Evolutionary conservation across 495 filamentous ascomycete species (phyloP).

Genomic region (Physcia stellaris): DNA sequence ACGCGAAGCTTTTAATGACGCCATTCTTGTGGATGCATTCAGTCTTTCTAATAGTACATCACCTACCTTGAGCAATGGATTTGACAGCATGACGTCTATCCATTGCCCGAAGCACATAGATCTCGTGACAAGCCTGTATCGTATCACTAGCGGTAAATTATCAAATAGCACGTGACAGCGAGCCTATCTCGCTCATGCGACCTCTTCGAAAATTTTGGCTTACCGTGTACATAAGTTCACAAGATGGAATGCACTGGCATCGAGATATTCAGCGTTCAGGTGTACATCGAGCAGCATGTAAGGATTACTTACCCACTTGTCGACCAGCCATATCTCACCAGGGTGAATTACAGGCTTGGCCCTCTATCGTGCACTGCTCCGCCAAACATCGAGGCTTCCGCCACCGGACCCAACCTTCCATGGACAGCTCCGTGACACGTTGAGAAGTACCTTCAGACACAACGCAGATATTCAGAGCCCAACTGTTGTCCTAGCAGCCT

Average conservation of each 20-base stretch:
- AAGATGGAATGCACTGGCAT: slow-evolving; percentile 32
- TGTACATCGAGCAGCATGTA: slow-evolving; percentile 53
- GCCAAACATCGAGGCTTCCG: slow-evolving; percentile 39
- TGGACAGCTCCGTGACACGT: slow-evolving; percentile 29
- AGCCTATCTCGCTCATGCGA: too few relatives aligned
- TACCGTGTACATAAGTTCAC: too few relatives aligned
- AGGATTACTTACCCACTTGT: slow-evolving; percentile 9
- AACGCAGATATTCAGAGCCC: slow-evolving; percentile 41
- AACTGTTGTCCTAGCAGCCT: slow-evolving; percentile 36
- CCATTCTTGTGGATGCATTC: too few relatives aligned
- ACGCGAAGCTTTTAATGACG: too few relatives aligned
- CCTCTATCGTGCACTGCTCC: slow-evolving; percentile 60
- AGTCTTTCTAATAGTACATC: too few relatives aligned
- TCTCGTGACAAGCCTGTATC: too few relatives aligned
- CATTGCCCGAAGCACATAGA: too few relatives aligned
- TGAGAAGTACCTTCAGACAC: slow-evolving; percentile 40
- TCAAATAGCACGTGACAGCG: too few relatives aligned
- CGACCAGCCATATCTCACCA: slow-evolving; percentile 7
- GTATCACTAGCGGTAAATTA: too few relatives aligned
- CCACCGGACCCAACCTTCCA: slow-evolving; percentile 25
- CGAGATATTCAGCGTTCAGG: slow-evolving; percentile 32
- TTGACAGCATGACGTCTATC: too few relatives aligned
- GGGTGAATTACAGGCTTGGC: slow-evolving; percentile 42
- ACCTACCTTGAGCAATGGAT: too few relatives aligned
- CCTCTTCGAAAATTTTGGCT: too few relatives aligned